Evolutionary conservation across 1,139 yeast species (phyloP).

Genomic region (Hanseniaspora gamundiae): DNA sequence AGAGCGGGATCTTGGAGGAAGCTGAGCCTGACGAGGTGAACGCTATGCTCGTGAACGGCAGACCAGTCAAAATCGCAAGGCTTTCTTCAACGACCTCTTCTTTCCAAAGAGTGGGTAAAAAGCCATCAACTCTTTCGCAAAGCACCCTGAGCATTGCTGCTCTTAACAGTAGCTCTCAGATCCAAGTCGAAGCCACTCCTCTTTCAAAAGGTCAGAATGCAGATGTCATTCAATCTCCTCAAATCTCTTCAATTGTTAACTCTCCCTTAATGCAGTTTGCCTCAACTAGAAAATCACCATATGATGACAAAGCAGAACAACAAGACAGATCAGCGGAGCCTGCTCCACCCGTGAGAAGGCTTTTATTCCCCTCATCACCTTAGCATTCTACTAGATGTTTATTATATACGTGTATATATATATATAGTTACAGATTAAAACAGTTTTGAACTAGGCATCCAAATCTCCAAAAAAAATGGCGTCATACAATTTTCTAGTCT

Average conservation of each 20-base stretch:
- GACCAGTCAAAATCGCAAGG: constrained; percentile 6
- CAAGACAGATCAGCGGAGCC: background rate
- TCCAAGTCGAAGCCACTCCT: constrained; percentile 27
- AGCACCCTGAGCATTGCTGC: constrained; percentile 13
- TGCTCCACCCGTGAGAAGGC: constrained; percentile 21
- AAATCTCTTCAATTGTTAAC: background rate
- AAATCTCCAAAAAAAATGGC: constrained; percentile 74
- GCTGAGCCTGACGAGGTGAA: background rate
- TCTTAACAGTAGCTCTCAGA: background rate
- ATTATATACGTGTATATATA: constrained; percentile 1
- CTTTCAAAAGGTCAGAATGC: constrained; percentile 13
- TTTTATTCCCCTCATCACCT: constrained; percentile 23
- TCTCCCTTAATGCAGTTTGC: constrained; percentile 1
- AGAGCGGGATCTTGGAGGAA: background rate
- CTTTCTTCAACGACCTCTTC: constrained; percentile 9
- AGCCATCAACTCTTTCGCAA: constrained; percentile 4
- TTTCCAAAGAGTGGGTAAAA: constrained; percentile 18
- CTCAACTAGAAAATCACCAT: constrained; percentile 1
- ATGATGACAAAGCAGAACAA: constrained; percentile 3
- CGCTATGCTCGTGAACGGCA: background rate
- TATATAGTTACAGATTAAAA: background rate
- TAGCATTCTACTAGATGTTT: background rate
- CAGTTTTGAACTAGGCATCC: constrained; percentile 1
- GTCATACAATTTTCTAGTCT: constrained; percentile 31
- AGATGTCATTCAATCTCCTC: constrained; percentile 6